A percentile compares a stretch with the other conserved stretches of the same genome.
These are phyloP conservation scores for Papiliotrema fonsecae DNA, from an alignment of 1,284 basidiomycete species.

Conservation along the genomic window DNA sequence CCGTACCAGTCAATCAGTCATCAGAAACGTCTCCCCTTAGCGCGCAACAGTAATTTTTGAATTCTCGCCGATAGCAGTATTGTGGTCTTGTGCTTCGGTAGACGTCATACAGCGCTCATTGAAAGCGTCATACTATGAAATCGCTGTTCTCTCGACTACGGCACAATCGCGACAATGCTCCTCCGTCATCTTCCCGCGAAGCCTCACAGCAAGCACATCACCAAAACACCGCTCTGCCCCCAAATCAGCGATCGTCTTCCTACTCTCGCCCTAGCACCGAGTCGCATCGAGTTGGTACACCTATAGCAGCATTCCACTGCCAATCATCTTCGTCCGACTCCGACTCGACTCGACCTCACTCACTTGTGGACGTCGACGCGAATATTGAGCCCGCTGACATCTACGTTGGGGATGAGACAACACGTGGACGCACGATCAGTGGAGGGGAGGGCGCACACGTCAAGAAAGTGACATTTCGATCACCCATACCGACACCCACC, in stretches of 20 bases:
- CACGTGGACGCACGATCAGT: constrained; percentile 16
- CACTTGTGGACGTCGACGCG: background rate
- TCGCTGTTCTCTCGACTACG: constrained; percentile 33
- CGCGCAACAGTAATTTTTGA: no score
- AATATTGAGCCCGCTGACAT: background rate
- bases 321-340: constrained; percentile 7
- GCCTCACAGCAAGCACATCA: no score
- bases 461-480: constrained; percentile 36
- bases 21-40: no score
- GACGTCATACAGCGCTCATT: no score
- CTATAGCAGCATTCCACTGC: constrained; percentile 6
- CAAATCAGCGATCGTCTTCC: background rate
- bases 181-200: background rate
- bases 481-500: constrained; percentile 30
- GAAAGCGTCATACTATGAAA: no score
- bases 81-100: no score
- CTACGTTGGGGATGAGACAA: constrained; percentile 1
- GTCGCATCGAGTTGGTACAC: constrained; percentile 1
- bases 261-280: background rate
- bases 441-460: constrained; percentile 9
- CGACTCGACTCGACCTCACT: constrained; percentile 4
- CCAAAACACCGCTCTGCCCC: background rate
- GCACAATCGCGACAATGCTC: background rate
- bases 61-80: no score
- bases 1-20: no score